Evolutionary conservation across 2,329 filamentous ascomycete species (phyloP).

Genomic region (Aspergillus cejpii): DNA sequence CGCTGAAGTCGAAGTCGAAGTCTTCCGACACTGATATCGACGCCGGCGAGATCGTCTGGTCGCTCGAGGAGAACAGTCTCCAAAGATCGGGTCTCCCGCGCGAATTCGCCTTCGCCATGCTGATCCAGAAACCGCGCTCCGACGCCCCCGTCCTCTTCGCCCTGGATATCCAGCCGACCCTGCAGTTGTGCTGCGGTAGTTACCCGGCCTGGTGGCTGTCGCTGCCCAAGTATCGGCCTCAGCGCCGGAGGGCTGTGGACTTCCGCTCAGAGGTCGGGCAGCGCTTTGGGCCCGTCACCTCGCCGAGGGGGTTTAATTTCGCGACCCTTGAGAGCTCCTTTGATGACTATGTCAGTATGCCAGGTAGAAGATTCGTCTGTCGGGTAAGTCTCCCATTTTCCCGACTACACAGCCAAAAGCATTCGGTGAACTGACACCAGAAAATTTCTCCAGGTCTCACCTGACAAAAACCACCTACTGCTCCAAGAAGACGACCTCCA

Average conservation of each 20-base stretch:
- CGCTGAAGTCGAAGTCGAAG: constrained; percentile 29
- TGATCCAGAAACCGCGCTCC: constrained; percentile 42
- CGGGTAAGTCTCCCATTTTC: constrained; percentile 13
- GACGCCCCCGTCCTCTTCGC: constrained; percentile 35
- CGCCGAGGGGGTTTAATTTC: constrained; percentile 42
- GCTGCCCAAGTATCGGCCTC: constrained; percentile 35
- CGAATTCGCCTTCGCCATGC: constrained; percentile 48
- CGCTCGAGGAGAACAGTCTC: constrained; percentile 45
- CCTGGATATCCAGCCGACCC: constrained; percentile 40
- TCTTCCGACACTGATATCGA: constrained; percentile 40
- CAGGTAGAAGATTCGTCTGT: constrained; percentile 37
- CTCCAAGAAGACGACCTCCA: too few relatives aligned
- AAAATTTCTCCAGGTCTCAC: constrained; percentile 8
- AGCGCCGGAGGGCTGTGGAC: constrained; percentile 33
- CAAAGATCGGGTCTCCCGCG: constrained; percentile 46
- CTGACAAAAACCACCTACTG: too few relatives aligned
- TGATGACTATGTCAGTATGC: constrained; percentile 44
- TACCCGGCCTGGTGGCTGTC: constrained; percentile 40
- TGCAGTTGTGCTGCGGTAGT: constrained; percentile 37
- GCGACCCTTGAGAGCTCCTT: constrained; percentile 37
- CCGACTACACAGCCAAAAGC: neutral
- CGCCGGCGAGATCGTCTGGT: constrained; percentile 46
- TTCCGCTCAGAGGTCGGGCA: constrained; percentile 42
- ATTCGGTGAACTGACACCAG: neutral
- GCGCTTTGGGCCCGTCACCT: constrained; percentile 35